These are phyloP conservation scores for Pseudogymnoascus sp. DNA, from an alignment of 2,329 filamentous ascomycete species.

Conservation along the genomic window DNA sequence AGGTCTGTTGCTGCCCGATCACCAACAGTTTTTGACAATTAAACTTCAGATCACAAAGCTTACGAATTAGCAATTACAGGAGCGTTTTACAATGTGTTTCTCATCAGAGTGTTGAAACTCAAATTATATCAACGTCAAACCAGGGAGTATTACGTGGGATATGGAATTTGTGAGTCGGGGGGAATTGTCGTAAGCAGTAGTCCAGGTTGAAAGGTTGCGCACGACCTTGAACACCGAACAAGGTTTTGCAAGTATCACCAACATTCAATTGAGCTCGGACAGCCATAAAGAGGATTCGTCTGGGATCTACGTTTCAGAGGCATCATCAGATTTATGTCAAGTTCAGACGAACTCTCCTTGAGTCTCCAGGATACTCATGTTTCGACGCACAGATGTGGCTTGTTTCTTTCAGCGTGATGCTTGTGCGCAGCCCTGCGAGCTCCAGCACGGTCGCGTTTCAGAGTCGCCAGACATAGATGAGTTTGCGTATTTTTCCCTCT, in stretches of 20 bases:
- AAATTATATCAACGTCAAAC: neutral
- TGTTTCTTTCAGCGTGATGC: neutral
- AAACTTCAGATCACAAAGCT: neutral
- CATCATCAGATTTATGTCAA: neutral
- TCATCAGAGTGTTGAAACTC: neutral
- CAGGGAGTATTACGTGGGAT: neutral
- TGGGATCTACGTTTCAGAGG: neutral
- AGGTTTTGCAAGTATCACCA: neutral
- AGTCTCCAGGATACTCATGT: neutral
- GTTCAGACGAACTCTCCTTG: neutral
- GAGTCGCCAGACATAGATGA: conserved; percentile 2
- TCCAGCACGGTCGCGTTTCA: conserved; percentile 2
- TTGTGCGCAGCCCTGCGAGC: neutral
- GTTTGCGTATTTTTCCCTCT: neutral
- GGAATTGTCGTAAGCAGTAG: neutral
- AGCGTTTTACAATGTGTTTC: neutral
- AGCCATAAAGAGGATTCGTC: neutral
- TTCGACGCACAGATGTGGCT: neutral
- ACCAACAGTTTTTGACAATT: neutral
- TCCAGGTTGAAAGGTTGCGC: neutral
- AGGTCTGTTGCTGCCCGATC: neutral
- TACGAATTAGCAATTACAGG: neutral
- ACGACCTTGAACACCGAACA: neutral
- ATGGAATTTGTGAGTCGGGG: neutral
- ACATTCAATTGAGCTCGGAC: neutral